Evolutionary conservation across 2,329 filamentous ascomycete genomes (phyloP), one percentile per base, ranked within the genome.

Genomic region (Scedosporium dehoogii): DNA sequence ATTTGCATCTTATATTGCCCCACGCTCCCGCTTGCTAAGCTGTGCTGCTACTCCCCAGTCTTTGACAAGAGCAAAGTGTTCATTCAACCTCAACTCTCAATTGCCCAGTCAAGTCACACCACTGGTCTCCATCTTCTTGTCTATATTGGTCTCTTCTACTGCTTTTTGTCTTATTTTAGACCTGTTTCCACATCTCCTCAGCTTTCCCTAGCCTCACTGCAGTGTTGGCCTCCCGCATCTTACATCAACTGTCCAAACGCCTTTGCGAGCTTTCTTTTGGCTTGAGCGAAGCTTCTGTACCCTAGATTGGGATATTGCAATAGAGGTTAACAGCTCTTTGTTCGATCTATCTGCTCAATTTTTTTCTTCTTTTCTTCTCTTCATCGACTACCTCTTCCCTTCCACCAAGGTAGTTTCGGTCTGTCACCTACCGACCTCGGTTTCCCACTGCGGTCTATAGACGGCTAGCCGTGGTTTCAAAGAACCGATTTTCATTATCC

Each of bases 241-340:
- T 10, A 18, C 44, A 10, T 18, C 16, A n/a, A 48, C 44, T 48
- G 44, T 38, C 10, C 3, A 38, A 38, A 38, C 33, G 23, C 56
- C 25, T 60, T 59, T 62, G 60, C 59, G 53, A 41, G 38, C 10
- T 38, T 60, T 53, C 23, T n/a, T 62, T 62, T 57, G 27, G 58
- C 6, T 58, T 44, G 53, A 57, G 33, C 33, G 21, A 41, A 27
- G 10, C 4, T 23, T 46, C 21, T 46, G 58, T 21, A 33, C 42
- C 59, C 48, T 38, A 48, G 51, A 55, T 23, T 21, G 51, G 51
- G 29, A 14, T 55, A 23, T 55, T 25, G 18, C 18, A 55, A 27
- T 55, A 55, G 23, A 25, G 51, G 12, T 16, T 12, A 10, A 18
- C 12, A 55, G 7, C 23, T 16, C 23, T 55, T 48, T 48, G 44